Evolutionary conservation across 805 yeast genomes (phyloP), one percentile per base, ranked within the genome.

Genomic region (Spathaspora boniae): DNA sequence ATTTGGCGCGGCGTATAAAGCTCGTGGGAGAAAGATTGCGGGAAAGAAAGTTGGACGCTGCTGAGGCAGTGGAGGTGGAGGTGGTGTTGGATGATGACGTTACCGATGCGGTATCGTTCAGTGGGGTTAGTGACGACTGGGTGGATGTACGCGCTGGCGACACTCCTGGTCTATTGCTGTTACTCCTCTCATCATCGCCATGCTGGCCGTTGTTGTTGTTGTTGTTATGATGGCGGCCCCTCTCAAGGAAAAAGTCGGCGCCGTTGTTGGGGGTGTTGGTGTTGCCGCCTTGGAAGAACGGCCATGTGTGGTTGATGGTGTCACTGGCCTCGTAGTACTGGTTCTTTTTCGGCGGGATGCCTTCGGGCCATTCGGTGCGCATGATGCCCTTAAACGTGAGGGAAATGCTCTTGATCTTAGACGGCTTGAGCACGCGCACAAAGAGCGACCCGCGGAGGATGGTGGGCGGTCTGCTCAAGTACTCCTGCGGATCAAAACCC

Each of bases 361-460:
- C 98, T 52, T 93, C 97, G 3, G 97, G 97, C 96, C 97, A 89
- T 42, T 89, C 96, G 0, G 96, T 89, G 45, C 84, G 71, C 24
- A 84, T 74, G 2, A 57, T 53, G 1, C 96, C 97, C 34, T 70
- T 70, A 47, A 89, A 78, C 2, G 69, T 64, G 31, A 89, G 64
- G 4, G 63, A 54, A 9, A 89, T 75, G 14, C 74, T 54, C 56
- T 83, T 86, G 41, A 89, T 64, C 53, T 80, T 85, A 19, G 81
- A 69, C 0, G 91, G 81, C 49, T 86, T 87, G 30, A 78, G 48
- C 5, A 89, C 73, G 32, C 89, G 68, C 3, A 89, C 42, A 31
- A 81, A 74, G 14, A 89, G 61, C 19, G 88, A 76, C 2, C 98
- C 98, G 36, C 98, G 70, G 23, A 89, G 68, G 33, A 89, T 58